Evolutionary conservation across 306 rosid species (phyloP), one percentile per base, ranked within the genome.

Genomic region (Vigna radiata): DNA sequence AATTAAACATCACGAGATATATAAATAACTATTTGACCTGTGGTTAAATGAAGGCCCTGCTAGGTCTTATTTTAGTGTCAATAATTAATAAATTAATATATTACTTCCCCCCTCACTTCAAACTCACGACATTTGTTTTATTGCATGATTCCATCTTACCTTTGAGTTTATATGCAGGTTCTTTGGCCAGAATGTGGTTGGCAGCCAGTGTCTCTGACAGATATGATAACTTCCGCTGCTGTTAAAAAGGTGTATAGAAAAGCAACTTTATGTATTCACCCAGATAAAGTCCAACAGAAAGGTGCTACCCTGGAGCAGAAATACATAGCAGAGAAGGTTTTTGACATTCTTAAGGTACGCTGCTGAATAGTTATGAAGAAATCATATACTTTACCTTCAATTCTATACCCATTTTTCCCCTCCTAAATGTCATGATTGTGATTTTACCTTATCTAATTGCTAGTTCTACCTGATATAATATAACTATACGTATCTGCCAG

Each of bases 241-340:
- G 98, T 94, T 60, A 94, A 90, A 85, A 91, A 85, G 70, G 90
- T 90, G 50, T 91, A 91, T 31, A 87, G 91, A 76, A 94, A 87
- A 89, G 97, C 97, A 59, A 82, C 86, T 8, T 84, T 94, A 77
- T 91, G 74, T 52, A 46, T 90, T 82, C 98, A 94, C 83, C 98
- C 98, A 6, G 98, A 94, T 74, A 94, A 94, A 87, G 96, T 91
- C 81, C 98, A 91, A 80, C 97, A 91, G 85, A 91, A 87, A 83
- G 98, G 97, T 68, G 93, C 94, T 61, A 85, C 23, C 84, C 90
- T 90, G 31, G 77, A 89, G 48, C 96, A 91, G 68, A 94, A 89
- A 84, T 94, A 89, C 77, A 87, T 79, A 29, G 96, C 98, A 15
- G 98, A 90, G 89, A 94, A 94, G 90, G 96, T 90, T 86, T 94